phyloP scores from a whole-genome alignment of 306 rosid species.

The Purshia tridentata region DNA sequence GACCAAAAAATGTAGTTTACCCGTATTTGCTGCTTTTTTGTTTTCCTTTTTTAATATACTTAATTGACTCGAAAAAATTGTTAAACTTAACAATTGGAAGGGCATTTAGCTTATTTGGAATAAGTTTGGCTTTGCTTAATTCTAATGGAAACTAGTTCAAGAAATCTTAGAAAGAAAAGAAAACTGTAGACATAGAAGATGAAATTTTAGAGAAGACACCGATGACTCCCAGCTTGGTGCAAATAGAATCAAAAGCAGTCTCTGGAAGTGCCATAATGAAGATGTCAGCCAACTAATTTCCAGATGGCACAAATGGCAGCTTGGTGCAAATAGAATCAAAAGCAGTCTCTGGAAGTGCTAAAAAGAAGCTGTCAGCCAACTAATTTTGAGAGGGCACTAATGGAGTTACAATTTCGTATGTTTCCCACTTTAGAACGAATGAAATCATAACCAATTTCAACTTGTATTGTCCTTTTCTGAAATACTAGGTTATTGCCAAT shows the following conservation, averaged over 20 bases:
- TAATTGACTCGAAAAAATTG: not conserved
- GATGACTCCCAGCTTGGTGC: not conserved
- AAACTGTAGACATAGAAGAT: not conserved
- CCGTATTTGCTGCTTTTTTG: not conserved
- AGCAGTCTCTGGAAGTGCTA: no score
- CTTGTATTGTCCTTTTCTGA: no score
- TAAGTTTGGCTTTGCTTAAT: not conserved
- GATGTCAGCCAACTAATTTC: not conserved
- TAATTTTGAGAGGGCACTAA: no score
- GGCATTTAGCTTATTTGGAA: not conserved
- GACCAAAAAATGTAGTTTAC: no score
- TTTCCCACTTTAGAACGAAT: no score
- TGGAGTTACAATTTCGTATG: no score
- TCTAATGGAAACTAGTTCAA: not conserved
- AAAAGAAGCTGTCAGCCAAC: no score
- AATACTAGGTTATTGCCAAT: no score
- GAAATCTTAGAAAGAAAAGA: not conserved
- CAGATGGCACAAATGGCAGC: not conserved
- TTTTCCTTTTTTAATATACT: not conserved
- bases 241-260: not conserved
- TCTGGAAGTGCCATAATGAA: not conserved
- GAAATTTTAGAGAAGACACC: not conserved
- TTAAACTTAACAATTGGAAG: not conserved
- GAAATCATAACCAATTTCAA: no score
- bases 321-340: no score